Base-by-base conservation (phyloP, 2,329 filamentous ascomycete species). In the Neonectria magnoliae region DNA sequence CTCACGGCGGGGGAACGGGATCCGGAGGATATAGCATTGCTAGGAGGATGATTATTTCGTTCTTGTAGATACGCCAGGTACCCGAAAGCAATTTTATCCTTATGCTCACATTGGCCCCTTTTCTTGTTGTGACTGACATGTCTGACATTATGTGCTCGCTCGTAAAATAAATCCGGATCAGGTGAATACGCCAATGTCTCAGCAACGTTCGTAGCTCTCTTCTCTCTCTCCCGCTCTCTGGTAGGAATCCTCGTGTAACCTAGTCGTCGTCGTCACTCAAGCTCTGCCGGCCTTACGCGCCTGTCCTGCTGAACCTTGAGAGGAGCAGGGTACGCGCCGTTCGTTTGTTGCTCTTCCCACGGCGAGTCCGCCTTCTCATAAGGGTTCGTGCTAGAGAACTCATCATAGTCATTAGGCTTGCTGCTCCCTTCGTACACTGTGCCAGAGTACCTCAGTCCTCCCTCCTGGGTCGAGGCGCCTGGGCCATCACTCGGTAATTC, bases 51-150 rank as follows among this genome's bases (percentile, higher is more conserved):
- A 65, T 54, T 60, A 60, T 69, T 57, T 68, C 71, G 65, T 70
- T 71, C 63, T 67, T 65, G 62, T 66, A 71, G 59, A 73, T 72
- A 65, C 54, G 44, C 68, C 69, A 63, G 62, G 64, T 66, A 70
- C 64, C 62, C 58, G 60, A 71, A 60, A 62, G 52, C 57, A 71
- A 58, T 68, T 66, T 63, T 58, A 64, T 65, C 63, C 63, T 62
- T 70, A 57, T 66, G 52, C 63, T 60, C 57, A 51, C 47, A 42
- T 55, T 47, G n/a, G 4, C 10, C 48, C 45, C 20, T 16, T 25
- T 42, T 18, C 47, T 51, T 50, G 25, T 5, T 25, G 25, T 25
- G 25, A 25, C 50, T 56, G 52, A 41, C 20, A 44, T 67, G 16
- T 38, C 56, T 51, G 65, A 66, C 29, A 55, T 42, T 41, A 50